A percentile compares a stretch with the other conserved stretches of the same genome.
These are phyloP conservation scores for Sarocladiaceae sp. DNA, from an alignment of 2,329 filamentous ascomycete genomes.

Conservation along the genomic window DNA sequence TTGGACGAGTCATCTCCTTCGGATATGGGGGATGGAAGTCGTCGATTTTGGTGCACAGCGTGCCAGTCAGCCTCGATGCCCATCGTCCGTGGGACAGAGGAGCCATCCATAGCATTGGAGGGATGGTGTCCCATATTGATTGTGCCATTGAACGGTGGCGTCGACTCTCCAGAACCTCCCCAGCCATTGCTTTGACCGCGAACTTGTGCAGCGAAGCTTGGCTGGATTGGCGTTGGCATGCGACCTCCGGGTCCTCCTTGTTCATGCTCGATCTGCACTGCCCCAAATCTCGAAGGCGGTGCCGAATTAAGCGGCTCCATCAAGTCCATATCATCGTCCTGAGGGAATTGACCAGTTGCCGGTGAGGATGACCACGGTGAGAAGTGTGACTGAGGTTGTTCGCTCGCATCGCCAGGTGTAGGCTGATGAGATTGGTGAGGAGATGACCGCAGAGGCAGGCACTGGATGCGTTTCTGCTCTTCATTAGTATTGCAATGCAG, in stretches of 20 bases:
- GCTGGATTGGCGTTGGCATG: constrained; percentile 55
- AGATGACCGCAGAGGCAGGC: constrained; percentile 43
- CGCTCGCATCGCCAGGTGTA: constrained; percentile 32
- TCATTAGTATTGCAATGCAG: constrained; percentile 15
- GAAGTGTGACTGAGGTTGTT: constrained; percentile 22
- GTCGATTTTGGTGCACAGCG: constrained; percentile 45
- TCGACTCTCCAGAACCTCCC: constrained; percentile 9
- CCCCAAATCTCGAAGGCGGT: constrained; percentile 11
- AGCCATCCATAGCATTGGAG: constrained; percentile 31
- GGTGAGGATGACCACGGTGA: constrained; percentile 25
- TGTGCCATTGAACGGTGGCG: constrained; percentile 23
- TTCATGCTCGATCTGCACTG: neutral
- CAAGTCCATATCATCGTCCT: constrained; percentile 46
- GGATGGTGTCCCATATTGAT: constrained; percentile 35
- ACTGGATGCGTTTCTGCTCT: constrained; percentile 47
- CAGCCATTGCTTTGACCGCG: constrained; percentile 42
- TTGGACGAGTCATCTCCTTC: constrained; percentile 45
- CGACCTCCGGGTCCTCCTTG: constrained; percentile 22
- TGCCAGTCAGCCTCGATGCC: constrained; percentile 42
- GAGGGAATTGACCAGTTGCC: constrained; percentile 12
- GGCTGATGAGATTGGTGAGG: constrained; percentile 33
- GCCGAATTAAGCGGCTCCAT: constrained; percentile 22
- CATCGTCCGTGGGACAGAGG: constrained; percentile 43
- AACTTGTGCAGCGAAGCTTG: constrained; percentile 49
- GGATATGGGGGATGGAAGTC: constrained; percentile 54